Percentiles rank a stretch among this genome's conserved stretches.
Conservation (phyloP, 768 basidiomycete species). For the Podaxis sp. region DNA sequence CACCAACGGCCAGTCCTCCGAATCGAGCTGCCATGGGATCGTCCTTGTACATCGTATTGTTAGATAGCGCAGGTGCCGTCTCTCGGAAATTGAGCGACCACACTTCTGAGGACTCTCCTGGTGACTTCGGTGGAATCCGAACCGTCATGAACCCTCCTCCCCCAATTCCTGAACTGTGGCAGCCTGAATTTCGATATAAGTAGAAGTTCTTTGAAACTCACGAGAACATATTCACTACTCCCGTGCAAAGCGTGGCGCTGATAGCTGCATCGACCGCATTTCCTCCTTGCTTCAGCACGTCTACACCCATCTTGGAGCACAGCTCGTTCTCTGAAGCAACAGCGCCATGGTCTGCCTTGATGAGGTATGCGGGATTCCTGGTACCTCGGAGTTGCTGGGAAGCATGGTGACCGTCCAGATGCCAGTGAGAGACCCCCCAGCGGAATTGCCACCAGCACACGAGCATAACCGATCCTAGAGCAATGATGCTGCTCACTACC, state of each 20-base stretch:
- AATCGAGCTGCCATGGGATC: constrained; percentile 52
- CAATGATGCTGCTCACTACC: neutral
- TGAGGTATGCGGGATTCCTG: constrained; percentile 45
- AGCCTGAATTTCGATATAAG: constrained; percentile 9
- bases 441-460: constrained; percentile 3
- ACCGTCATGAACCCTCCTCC: constrained; percentile 88
- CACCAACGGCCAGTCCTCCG: constrained; percentile 86
- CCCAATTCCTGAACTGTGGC: constrained; percentile 73
- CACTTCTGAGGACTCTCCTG: constrained; percentile 52
- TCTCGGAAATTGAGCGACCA: constrained; percentile 88
- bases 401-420: neutral
- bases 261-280: constrained; percentile 91
- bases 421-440: neutral
- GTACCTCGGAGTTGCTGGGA: neutral
- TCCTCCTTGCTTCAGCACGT: constrained; percentile 76
- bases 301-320: constrained; percentile 85
- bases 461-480: neutral
- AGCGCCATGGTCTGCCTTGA: constrained; percentile 71
- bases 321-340: constrained; percentile 87
- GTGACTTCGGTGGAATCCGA: constrained; percentile 58
- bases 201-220: constrained; percentile 35
- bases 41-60: constrained; percentile 72
- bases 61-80: constrained; percentile 72
- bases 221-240: constrained; percentile 91
- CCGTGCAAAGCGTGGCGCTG: constrained; percentile 73